These are phyloP conservation scores for Cyclotella baltica DNA, from an alignment of 108 stramenopile genomes.

Conservation along the genomic window DNA sequence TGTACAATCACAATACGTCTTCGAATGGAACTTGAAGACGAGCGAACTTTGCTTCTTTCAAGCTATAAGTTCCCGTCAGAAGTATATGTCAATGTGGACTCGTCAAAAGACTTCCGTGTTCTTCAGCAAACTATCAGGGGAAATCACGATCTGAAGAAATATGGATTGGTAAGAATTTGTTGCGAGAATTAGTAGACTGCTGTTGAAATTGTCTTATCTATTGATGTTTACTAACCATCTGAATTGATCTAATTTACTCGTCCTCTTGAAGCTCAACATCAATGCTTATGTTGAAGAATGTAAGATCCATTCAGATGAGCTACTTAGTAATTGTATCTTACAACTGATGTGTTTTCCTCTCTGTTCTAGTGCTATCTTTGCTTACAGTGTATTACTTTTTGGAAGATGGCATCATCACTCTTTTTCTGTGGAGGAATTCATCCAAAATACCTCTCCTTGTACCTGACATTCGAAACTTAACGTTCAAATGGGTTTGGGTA, in stretches of 20 bases:
- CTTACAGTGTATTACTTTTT: conserved; percentile 55
- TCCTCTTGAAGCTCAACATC: conserved; percentile 21
- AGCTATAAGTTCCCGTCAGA: conserved; percentile 54
- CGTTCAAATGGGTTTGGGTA: conserved; percentile 32
- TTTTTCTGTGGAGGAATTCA: conserved; percentile 77
- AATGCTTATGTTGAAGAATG: conserved; percentile 37
- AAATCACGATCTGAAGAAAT: conserved; percentile 55
- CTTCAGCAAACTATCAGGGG: conserved; percentile 70
- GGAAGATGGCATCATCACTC: conserved; percentile 63
- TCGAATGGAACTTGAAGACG: conserved; percentile 68
- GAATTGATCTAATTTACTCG: not conserved
- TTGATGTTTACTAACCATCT: not conserved
- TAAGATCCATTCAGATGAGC: conserved; percentile 3
- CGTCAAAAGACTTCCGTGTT: conserved; percentile 70
- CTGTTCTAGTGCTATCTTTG: conserved; percentile 47
- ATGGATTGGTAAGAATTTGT: conserved; percentile 51
- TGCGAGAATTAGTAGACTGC: no score
- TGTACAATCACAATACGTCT: conserved; percentile 49
- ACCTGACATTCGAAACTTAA: conserved; percentile 10
- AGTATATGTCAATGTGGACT: conserved; percentile 73
- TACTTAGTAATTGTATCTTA: not conserved
- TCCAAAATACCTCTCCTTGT: conserved; percentile 40
- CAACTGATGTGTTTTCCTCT: not conserved
- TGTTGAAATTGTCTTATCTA: no score
- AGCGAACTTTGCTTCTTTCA: conserved; percentile 57